Base-by-base conservation (phyloP, 2,329 filamentous ascomycete genomes). In the Fusarium tjaetaba region DNA sequence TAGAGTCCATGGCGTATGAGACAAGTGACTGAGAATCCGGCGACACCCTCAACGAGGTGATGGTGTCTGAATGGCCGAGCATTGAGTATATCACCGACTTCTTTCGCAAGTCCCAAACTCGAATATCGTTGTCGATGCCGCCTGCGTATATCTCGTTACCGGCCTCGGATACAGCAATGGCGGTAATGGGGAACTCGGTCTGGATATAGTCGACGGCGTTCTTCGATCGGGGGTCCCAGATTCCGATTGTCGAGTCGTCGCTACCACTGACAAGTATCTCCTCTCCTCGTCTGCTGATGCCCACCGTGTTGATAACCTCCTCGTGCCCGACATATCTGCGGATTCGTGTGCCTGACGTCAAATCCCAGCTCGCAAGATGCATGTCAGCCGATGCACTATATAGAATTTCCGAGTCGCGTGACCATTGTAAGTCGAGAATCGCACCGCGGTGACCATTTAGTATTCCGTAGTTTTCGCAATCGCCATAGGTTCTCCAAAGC, bases 81-180 rank as follows among this genome's bases (percentile, higher is more conserved):
- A 99, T 92, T 4, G 93, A 92, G 82, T 98, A 98, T 11, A 94
- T 91, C 6, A 97, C 89, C 11, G 92, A 89, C 83, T 97, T 95
- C 86, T 97, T 98, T 75, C 96, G 91, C 79, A 98, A 85, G 82
- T 99, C 96, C 96, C 96, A 99, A 26, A 97, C 95, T 78, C 95
- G 94, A 81, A 99, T 97, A 77, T 97, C 95, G 80, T 98, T 98
- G 84, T 98, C 96, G 76, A 99, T 98, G 28, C 95, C 94, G 52
- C 96, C 96, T 11, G 94, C 93, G 82, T 96, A 99, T 32, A 99
- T 90, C 84, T 98, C 96, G 81, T 97, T 97, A 24, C 96, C 96
- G 4, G 96, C 95, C 81, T 97, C 95, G 1, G 95, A 92, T n/a
- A 98, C 86, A 22, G 95, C 94, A 11, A 98, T 90, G 1, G 96